Evolutionary conservation across 129 eudicot genomes (phyloP), one percentile per base, ranked within the genome.

Genomic region (Centrapalus pauciflorus): DNA sequence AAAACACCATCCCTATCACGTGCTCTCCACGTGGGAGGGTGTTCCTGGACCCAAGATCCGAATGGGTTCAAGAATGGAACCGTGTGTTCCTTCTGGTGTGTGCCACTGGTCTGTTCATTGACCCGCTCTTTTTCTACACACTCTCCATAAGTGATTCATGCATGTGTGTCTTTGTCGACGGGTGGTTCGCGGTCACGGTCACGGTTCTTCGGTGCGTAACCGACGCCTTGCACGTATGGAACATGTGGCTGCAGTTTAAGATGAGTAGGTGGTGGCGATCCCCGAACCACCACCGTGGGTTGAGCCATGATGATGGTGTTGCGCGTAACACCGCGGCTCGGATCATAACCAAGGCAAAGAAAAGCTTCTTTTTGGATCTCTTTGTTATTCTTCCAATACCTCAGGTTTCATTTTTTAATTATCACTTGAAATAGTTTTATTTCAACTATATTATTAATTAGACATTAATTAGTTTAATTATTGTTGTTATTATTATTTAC

Each of bases 371-470:
- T 13, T 76, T 94, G 48, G 97, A 94, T 80, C 80, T 94, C 63
- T 94, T 89, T 25, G 99, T 94, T 21, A 94, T 94, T 41, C 88
- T 94, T 0, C 99, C 99, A 25, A 33, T 94, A 28, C 97, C 99
- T 0, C 99, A 94, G 97, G 99, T 93, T 4, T 59, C 55, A 35
- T 72, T 3, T 59, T 25, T 7, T 34, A 7, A 25, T 16, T 13
- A 21, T 13, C 19, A 29, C 2, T 10, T 24, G 14, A 29, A 16
- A 5, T 16, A 7, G 54, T n/a, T 17, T 34, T 3, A 3, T 19
- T 27, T 12, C 12, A 3, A 14, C 45, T 48, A 38, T 38, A 12
- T 11, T 38, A 45, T 45, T 45, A 20, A 45, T 45, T 45, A 16
- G n/a, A n/a, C 21, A 21, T 57, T 48, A 4, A 20, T 14, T 21